Evolutionary conservation across 768 basidiomycete genomes (phyloP).

Genomic region (Cystobasidiopsis lactophilus): DNA sequence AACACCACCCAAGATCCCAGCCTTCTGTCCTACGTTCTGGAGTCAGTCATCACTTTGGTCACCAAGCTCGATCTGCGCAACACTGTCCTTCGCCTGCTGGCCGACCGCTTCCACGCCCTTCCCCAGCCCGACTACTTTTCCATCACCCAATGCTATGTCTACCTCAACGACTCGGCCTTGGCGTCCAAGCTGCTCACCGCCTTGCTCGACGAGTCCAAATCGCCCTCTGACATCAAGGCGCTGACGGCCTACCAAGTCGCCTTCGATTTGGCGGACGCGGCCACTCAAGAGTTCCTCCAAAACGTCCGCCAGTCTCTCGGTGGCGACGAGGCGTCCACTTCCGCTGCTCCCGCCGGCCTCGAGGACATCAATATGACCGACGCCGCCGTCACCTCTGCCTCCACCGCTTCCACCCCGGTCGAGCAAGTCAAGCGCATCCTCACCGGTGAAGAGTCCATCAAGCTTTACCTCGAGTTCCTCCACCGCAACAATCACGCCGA

Average conservation of each 20-base stretch:
- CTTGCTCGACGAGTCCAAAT: slow-evolving; percentile 31
- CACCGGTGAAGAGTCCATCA: slow-evolving; percentile 74
- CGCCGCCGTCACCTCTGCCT: too few species aligned
- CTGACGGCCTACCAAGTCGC: slow-evolving; percentile 82
- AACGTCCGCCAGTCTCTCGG: slow-evolving; percentile 31
- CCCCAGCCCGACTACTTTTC: slow-evolving; percentile 49
- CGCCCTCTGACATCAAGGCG: slow-evolving; percentile 3
- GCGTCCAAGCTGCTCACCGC: slow-evolving; percentile 51
- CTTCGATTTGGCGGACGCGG: slow-evolving; percentile 86
- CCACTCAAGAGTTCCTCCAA: slow-evolving; percentile 76
- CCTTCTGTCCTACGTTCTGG: slow-evolving; percentile 74
- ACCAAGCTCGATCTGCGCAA: slow-evolving; percentile 40
- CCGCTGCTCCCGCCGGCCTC: slow-evolving; percentile 32
- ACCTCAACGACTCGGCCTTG: slow-evolving; percentile 57
- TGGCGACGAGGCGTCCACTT: slow-evolving; percentile 26
- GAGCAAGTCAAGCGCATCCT: slow-evolving; percentile 34
- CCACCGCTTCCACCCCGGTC: not conserved
- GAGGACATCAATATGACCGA: slow-evolving; percentile 4
- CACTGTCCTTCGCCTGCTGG: slow-evolving; percentile 28
- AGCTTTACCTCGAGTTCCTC: slow-evolving; percentile 83
- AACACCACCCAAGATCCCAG: slow-evolving; percentile 47
- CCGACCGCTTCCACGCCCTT: slow-evolving; percentile 58
- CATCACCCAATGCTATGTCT: slow-evolving; percentile 72
- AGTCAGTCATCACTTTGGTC: slow-evolving; percentile 69
- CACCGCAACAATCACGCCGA: slow-evolving; percentile 85